A percentile compares a stretch with the other conserved stretches of the same genome.
Conservation (phyloP, 2,329 filamentous ascomycete genomes). For the Colletotrichum orbiculare region DNA sequence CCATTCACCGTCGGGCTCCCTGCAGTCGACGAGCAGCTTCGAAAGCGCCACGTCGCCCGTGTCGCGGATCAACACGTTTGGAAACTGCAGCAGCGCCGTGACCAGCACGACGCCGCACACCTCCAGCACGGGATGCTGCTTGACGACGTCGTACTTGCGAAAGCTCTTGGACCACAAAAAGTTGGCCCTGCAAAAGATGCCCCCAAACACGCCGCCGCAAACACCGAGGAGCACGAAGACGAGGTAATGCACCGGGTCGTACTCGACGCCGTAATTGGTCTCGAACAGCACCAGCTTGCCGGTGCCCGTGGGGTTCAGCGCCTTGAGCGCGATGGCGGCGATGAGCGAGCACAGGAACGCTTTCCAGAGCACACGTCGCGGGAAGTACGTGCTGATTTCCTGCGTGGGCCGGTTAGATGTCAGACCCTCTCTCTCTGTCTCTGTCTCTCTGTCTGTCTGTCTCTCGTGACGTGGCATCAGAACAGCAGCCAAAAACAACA, state of each 20-base stretch:
- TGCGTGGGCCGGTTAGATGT: not conserved
- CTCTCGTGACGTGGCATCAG: not conserved
- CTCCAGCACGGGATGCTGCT: conserved; percentile 65
- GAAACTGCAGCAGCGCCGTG: conserved; percentile 66
- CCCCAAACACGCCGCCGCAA: conserved; percentile 68
- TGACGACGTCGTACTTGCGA: conserved; percentile 62
- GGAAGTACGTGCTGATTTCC: conserved; percentile 71
- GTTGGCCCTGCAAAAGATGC: conserved; percentile 68
- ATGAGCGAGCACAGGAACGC: conserved; percentile 68
- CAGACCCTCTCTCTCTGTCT: too few relatives aligned
- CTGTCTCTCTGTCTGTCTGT: too few relatives aligned
- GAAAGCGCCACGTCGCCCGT: conserved; percentile 67
- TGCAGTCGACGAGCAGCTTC: conserved; percentile 67
- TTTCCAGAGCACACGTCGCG: conserved; percentile 64
- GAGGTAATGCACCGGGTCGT: conserved; percentile 64
- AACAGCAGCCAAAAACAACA: conserved; percentile 39
- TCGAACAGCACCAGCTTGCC: conserved; percentile 71
- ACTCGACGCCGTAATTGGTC: conserved; percentile 67
- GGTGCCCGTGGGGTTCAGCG: conserved; percentile 69
- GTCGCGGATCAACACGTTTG: conserved; percentile 64
- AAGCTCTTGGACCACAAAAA: conserved; percentile 67
- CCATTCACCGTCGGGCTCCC: conserved; percentile 50
- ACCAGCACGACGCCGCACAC: conserved; percentile 63
- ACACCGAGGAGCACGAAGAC: conserved; percentile 67
- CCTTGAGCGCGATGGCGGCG: conserved; percentile 65